Evolutionary conservation across 768 basidiomycete species (phyloP), one percentile per base, ranked within the genome.

Genomic region (Phylloporus sp.): DNA sequence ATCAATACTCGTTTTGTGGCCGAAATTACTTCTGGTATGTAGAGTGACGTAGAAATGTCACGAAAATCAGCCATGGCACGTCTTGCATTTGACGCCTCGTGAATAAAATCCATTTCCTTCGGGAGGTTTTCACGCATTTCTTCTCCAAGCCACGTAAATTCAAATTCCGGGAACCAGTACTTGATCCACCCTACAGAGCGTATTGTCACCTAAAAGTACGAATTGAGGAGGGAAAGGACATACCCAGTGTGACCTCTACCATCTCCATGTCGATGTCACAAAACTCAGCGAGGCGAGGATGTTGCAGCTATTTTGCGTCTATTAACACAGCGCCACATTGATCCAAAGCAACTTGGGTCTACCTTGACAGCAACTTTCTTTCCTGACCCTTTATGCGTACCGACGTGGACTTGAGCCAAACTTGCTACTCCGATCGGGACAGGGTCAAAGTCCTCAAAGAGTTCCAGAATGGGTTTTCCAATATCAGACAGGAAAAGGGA

Each of bases 81-180:
- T n/a, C 74, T 76, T 5, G 97, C 87, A 65, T 98, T 99, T 8
- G 72, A 68, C 3, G 93, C 92, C 73, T 99, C 97, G 57, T 92
- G 85, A 13, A 81, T 71, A 63, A 99, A 98, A 71, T 99, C 84
- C 91, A 97, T 91, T 71, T 98, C 95, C 59, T 88, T 86, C 0
- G 92, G 93, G 26, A 91, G 72, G 64, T 94, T 94, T 57, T 85
- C 81, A 28, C 86, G 83, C 95, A 99, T 98, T 73, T 98, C 97
- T 59, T 93, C 90, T 52, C 88, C 73, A 11, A 95, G 77, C 95
- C 94, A 97, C 0, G 85, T 85, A 63, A 95, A 90, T 66, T 97
- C 95, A 59, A 98, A 99, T 48, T 94, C 85, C 2, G 97, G 97
- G 68, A 98, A 98, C 79, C 91, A 84, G 53, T 80, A 81, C 63